These are phyloP conservation scores for Oryza nivara DNA, from an alignment of 176 grass and related monocot species.

Conservation along the genomic window DNA sequence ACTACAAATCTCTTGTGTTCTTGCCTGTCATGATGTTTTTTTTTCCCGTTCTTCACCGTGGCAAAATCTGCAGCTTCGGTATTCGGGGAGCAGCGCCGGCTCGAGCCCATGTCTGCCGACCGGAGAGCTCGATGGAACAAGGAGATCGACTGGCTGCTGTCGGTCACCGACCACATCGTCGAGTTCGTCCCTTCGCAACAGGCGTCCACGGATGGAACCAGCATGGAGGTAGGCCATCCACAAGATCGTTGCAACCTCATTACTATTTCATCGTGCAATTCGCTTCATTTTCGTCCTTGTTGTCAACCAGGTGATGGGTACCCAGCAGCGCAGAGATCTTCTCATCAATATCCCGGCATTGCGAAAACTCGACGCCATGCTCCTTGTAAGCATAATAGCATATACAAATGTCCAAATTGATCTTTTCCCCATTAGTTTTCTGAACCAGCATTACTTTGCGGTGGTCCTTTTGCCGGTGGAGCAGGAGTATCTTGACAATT, in stretches of 20 bases:
- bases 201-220: conserved; percentile 57
- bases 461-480: not conserved
- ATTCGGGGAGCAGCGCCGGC: conserved; percentile 79
- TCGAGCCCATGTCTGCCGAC: conserved; percentile 77
- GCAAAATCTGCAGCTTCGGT: conserved; percentile 60
- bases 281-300: not conserved
- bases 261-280: not conserved
- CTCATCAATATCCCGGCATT: conserved; percentile 84
- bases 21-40: not conserved
- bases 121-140: conserved; percentile 73
- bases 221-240: conserved; percentile 58
- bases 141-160: conserved; percentile 83
- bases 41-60: not conserved
- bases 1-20: not conserved
- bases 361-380: conserved; percentile 78
- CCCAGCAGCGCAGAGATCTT: conserved; percentile 74
- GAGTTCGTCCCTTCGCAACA: conserved; percentile 74
- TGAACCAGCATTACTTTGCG: not conserved
- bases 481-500: conserved; percentile 77
- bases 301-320: conserved; percentile 71
- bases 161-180: conserved; percentile 76
- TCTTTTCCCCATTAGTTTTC: not conserved
- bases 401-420: not conserved
- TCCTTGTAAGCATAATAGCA: conserved; percentile 57
- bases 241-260: not conserved